phyloP scores from a whole-genome alignment of 345 rosid genomes.

The Brassica cretica region DNA sequence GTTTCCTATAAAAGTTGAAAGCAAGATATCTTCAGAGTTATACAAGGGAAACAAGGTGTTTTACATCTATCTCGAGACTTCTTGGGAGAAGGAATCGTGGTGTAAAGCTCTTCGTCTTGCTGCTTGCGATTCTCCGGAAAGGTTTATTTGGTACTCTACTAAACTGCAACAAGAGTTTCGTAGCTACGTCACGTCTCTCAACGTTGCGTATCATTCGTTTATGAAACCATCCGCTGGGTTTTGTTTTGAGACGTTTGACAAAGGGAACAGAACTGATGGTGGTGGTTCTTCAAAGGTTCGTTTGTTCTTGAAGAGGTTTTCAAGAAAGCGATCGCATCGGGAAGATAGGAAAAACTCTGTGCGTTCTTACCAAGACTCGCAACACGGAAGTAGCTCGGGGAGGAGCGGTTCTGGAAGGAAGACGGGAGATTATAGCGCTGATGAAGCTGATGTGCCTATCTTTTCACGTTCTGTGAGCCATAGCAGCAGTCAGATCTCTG shows the following conservation, averaged over 20 bases:
- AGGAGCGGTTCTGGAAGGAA: constrained; percentile 41
- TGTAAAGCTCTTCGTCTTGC: constrained; percentile 91
- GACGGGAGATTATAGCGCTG: constrained; percentile 37
- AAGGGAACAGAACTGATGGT: constrained; percentile 55
- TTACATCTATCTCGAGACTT: constrained; percentile 83
- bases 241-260: constrained; percentile 55
- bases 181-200: constrained; percentile 59
- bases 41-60: constrained; percentile 63
- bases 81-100: constrained; percentile 99
- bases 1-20: constrained; percentile 80
- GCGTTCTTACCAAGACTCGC: constrained; percentile 9
- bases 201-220: constrained; percentile 67
- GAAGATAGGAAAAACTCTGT: constrained; percentile 54
- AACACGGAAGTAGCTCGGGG: constrained; percentile 17
- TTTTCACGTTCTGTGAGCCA: constrained; percentile 49
- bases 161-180: constrained; percentile 64
- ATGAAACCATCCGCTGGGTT: constrained; percentile 58
- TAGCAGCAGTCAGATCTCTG: constrained; percentile 43
- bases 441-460: constrained; percentile 45
- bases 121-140: constrained; percentile 64
- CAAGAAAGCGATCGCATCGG: constrained; percentile 47
- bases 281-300: constrained; percentile 60
- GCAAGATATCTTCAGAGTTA: constrained; percentile 58
- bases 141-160: constrained; percentile 55
- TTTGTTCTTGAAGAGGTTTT: constrained; percentile 57